Evolutionary conservation across 805 yeast genomes (phyloP).

Genomic region (Wickerhamomyces pijperi): DNA sequence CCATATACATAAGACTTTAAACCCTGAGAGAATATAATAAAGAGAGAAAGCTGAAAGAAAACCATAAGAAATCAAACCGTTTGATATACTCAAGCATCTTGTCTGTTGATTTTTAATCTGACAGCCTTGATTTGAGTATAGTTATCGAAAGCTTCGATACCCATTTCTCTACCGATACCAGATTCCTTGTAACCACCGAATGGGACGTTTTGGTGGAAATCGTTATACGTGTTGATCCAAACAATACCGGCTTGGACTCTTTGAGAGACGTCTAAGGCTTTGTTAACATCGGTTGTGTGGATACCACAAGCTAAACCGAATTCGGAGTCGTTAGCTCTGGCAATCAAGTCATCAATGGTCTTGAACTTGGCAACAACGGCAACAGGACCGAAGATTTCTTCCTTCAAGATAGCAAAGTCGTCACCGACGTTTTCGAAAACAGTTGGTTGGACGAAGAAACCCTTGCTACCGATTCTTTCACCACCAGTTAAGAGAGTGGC

Average conservation of each 20-base stretch:
- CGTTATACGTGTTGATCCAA: conserved; percentile 60
- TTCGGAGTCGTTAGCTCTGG: conserved; percentile 43
- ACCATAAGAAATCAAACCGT: too few relatives aligned
- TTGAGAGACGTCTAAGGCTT: conserved; percentile 42
- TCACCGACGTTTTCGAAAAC: conserved; percentile 43
- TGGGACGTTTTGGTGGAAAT: conserved; percentile 57
- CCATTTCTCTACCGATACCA: conserved; percentile 65
- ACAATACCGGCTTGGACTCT: conserved; percentile 51
- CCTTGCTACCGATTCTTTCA: conserved; percentile 46
- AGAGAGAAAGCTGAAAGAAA: too few relatives aligned
- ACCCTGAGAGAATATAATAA: not conserved
- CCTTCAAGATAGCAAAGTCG: conserved; percentile 41
- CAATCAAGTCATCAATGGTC: conserved; percentile 39
- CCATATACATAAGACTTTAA: too few relatives aligned
- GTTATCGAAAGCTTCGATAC: conserved; percentile 53
- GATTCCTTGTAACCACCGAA: conserved; percentile 63
- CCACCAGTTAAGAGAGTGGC: conserved; percentile 52
- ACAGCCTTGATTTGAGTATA: conserved; percentile 59
- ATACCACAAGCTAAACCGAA: conserved; percentile 63
- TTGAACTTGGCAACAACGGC: conserved; percentile 49
- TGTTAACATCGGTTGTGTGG: conserved; percentile 44
- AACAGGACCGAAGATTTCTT: conserved; percentile 62
- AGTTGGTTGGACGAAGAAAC: conserved; percentile 49
- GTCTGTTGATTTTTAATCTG: conserved; percentile 32
- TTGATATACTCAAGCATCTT: not conserved